Evolutionary conservation across 495 filamentous ascomycete genomes (phyloP).

Genomic region (Daldinia caldariorum): DNA sequence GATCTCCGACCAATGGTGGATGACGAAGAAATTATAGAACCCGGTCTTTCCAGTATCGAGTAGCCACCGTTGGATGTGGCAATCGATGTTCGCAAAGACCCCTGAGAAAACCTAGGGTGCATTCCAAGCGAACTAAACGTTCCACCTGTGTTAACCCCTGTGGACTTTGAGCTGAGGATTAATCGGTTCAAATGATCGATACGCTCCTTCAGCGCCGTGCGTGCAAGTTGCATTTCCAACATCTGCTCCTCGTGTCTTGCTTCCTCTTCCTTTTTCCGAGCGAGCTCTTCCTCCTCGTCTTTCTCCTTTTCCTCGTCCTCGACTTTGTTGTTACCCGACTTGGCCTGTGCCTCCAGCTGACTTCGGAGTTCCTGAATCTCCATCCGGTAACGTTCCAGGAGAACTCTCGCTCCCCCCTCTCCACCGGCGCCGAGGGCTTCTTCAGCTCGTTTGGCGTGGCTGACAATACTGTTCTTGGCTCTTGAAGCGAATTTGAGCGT

Average conservation of each 20-base stretch:
- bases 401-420: constrained; percentile 83
- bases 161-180: constrained; percentile 93
- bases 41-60: constrained; percentile 66
- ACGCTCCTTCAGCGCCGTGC: constrained; percentile 94
- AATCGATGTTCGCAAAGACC: constrained; percentile 74
- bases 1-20: constrained; percentile 65
- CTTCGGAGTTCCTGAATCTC: constrained; percentile 85
- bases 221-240: constrained; percentile 95
- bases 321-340: constrained; percentile 66
- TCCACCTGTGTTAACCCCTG: constrained; percentile 84
- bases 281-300: constrained; percentile 69
- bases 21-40: constrained; percentile 70
- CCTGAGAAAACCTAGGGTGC: constrained; percentile 69
- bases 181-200: constrained; percentile 97
- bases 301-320: constrained; percentile 71
- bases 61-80: constrained; percentile 73
- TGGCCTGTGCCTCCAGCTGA: constrained; percentile 82
- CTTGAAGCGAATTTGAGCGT: constrained; percentile 96
- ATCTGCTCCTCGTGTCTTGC: constrained; percentile 95
- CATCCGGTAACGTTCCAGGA: constrained; percentile 93
- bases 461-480: constrained; percentile 97
- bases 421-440: constrained; percentile 80
- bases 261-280: constrained; percentile 82
- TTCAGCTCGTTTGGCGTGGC: constrained; percentile 94
- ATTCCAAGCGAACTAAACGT: constrained; percentile 77